Evolutionary conservation across 2,329 filamentous ascomycete species (phyloP), one percentile per base, ranked within the genome.

Genomic region (Aciculosporium take): DNA sequence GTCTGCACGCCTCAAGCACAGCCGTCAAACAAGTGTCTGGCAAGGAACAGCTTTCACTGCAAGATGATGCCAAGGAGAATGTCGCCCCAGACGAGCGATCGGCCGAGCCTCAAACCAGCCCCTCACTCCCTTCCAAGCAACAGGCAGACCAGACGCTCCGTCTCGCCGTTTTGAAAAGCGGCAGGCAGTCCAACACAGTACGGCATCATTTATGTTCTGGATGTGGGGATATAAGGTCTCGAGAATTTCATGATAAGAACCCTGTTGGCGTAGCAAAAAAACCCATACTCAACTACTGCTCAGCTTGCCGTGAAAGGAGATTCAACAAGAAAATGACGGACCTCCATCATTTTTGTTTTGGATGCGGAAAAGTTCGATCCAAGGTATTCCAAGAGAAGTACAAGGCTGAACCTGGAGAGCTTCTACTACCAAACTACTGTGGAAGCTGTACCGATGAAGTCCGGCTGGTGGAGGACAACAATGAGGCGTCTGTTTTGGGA

Each of bases 261-360:
- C 60, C 61, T 4, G 40, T 60, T 4, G 17, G 40, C 8, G 30
- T 36, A 5, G 48, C 42, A 2, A 45, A 49, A 23, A 54, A 48
- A 10, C 47, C 50, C 4, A 47, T 56, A 18, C 45, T 55, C 32
- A 65, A 61, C 36, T 55, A 62, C 27, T 65, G 62, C 37, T 49
- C 53, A 30, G 45, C 48, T 5, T 65, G 63, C 42, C 56, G 57
- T 29, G 49, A 56, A 30, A 43, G 43, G n/a, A 48, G 41, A 17
- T 46, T 55, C 7, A 41, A 47, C 3, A 45, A 49, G 21, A 52
- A 51, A 1, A 37, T 53, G 25, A 45, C 50, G 8, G 47, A 52
- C 7, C 24, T 39, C 1, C 51, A 55, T 29, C 65, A 67, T 40
- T 60, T 69, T 17, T 72, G 69, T 50, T 63, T 50, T n/a, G 47